phyloP scores from a whole-genome alignment of 805 yeast genomes.

The Nakazawaea populi region DNA sequence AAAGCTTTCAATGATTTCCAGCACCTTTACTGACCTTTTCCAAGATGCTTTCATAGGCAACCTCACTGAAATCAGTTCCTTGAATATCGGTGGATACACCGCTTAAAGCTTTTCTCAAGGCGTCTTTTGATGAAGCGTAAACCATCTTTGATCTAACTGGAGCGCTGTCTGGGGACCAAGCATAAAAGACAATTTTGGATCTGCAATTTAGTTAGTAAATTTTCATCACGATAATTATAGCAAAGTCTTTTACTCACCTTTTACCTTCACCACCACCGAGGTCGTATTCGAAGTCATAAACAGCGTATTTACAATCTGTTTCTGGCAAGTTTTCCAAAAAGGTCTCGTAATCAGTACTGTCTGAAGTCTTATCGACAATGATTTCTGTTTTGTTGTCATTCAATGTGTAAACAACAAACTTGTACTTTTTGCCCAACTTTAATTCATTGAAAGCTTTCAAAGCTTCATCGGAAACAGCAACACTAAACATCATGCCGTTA shows the following conservation, averaged over 20 bases:
- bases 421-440: constrained; percentile 87
- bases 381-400: constrained; percentile 87
- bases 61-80: constrained; percentile 98
- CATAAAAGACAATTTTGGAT: constrained; percentile 62
- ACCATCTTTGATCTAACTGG: constrained; percentile 95
- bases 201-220: constrained; percentile 14
- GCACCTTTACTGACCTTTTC: constrained; percentile 86
- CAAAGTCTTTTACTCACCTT: constrained; percentile 58
- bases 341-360: constrained; percentile 69
- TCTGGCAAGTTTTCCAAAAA: constrained; percentile 90
- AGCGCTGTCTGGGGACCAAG: constrained; percentile 99
- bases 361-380: constrained; percentile 78
- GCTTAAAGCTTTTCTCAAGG: constrained; percentile 93
- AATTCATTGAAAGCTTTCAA: constrained; percentile 91
- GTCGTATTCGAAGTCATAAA: constrained; percentile 95
- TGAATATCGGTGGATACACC: constrained; percentile 94
- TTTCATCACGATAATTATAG: background rate
- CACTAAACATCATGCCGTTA: constrained; percentile 35
- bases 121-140: constrained; percentile 97
- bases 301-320: constrained; percentile 93
- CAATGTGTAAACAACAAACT: constrained; percentile 75
- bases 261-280: constrained; percentile 88
- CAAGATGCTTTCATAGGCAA: constrained; percentile 87
- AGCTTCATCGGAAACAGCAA: constrained; percentile 82
- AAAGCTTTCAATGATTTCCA: constrained; percentile 41